Conservation (phyloP, 2,329 filamentous ascomycete species). For the Hymenoscyphus fraxineus region DNA sequence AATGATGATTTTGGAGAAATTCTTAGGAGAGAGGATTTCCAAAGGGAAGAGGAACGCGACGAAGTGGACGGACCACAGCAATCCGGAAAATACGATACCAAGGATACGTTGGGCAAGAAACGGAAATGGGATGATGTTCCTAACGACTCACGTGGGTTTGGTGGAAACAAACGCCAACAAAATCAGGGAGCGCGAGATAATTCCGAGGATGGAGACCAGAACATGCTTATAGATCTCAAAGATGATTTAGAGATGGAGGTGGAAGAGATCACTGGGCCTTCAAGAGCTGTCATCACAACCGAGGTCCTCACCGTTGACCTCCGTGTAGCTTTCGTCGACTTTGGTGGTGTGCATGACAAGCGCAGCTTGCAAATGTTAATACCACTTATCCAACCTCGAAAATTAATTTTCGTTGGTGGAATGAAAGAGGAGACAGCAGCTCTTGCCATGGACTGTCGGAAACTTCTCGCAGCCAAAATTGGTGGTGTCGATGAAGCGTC, state of each 20-base stretch:
- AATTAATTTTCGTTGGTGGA: conserved; percentile 88
- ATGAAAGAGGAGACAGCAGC: conserved; percentile 71
- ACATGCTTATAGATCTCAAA: conserved; percentile 45
- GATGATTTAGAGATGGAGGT: conserved; percentile 56
- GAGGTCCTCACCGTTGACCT: conserved; percentile 66
- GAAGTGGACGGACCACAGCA: conserved; percentile 60
- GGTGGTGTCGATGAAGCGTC: conserved; percentile 44
- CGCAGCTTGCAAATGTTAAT: conserved; percentile 92
- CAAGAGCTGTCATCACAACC: conserved; percentile 65
- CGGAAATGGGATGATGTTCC: conserved; percentile 79
- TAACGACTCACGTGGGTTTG: conserved; percentile 40
- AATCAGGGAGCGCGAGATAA: conserved; percentile 36
- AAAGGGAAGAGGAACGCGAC: conserved; percentile 87
- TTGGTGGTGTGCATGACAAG: conserved; percentile 87
- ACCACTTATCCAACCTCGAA: conserved; percentile 87
- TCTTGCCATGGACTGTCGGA: conserved; percentile 76
- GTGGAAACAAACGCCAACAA: conserved; percentile 59
- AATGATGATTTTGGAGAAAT: conserved; percentile 91
- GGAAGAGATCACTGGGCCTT: conserved; percentile 60
- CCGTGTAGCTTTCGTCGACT: conserved; percentile 84
- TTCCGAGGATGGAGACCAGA: conserved; percentile 42
- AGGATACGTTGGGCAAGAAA: conserved; percentile 79
- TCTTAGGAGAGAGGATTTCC: conserved; percentile 89
- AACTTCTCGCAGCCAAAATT: conserved; percentile 51
- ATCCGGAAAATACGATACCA: conserved; percentile 44